Conservation (phyloP, 495 filamentous ascomycete genomes). For the Penicillium lagena region DNA sequence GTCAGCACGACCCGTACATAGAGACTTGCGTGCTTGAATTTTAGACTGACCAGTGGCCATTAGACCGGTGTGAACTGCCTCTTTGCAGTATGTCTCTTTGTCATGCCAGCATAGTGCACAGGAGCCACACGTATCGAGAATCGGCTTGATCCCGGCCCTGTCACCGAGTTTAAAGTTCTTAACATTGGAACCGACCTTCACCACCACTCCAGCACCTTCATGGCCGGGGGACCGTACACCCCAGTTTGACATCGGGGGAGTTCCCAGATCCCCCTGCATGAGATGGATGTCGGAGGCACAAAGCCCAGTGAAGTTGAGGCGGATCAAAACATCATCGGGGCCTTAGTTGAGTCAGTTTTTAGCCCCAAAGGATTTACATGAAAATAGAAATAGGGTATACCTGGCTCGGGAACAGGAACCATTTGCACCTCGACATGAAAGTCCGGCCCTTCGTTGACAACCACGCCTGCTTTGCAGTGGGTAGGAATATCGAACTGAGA, state of each 20-base stretch:
- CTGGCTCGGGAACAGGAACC: constrained; percentile 47
- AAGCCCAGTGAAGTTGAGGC: constrained; percentile 41
- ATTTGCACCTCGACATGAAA: constrained; percentile 45
- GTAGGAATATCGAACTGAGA: constrained; percentile 36
- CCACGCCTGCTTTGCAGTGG: constrained; percentile 47
- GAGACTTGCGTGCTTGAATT: neutral
- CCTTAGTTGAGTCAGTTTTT: constrained; percentile 11
- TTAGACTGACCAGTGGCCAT: constrained; percentile 22
- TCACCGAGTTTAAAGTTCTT: constrained; percentile 52
- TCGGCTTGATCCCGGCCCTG: constrained; percentile 52
- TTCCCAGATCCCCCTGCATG: constrained; percentile 38
- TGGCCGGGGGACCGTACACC: constrained; percentile 46
- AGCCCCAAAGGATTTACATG: no score
- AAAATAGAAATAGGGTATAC: constrained; percentile 12
- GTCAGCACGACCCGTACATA: neutral
- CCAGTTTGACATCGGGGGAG: constrained; percentile 41
- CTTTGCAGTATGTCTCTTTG: constrained; percentile 37
- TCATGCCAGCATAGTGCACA: constrained; percentile 43
- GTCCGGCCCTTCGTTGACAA: constrained; percentile 47
- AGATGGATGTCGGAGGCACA: constrained; percentile 45
- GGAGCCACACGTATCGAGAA: constrained; percentile 43
- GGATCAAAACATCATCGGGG: constrained; percentile 41
- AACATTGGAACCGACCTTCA: constrained; percentile 44
- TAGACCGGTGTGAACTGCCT: constrained; percentile 26
- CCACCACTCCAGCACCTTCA: constrained; percentile 51